A percentile compares a stretch with the other conserved stretches of the same genome.
Conservation (phyloP, 148 eudicot genomes). For the Dysphania ambrosioides region DNA sequence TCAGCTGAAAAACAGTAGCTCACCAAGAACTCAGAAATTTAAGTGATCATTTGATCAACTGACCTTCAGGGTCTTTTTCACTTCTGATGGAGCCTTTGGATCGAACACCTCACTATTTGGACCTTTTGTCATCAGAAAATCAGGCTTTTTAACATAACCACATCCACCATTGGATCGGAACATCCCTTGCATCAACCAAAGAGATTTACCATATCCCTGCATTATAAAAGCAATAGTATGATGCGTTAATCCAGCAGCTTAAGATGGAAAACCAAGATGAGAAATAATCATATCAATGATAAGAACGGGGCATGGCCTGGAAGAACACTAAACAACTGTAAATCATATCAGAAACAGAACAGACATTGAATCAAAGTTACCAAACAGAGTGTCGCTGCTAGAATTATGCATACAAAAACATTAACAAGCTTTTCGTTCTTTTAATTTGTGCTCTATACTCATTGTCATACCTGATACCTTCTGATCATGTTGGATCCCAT, state of each 20-base stretch:
- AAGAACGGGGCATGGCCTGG: no score
- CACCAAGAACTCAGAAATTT: background rate
- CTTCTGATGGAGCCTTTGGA: constrained; percentile 45
- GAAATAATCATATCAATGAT: background rate
- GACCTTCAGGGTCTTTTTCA: constrained; percentile 60
- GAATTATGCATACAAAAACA: background rate
- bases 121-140: constrained; percentile 49
- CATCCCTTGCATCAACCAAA: constrained; percentile 84
- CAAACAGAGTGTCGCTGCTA: background rate
- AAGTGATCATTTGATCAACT: background rate
- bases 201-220: constrained; percentile 73
- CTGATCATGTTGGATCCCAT: background rate
- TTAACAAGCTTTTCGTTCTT: background rate
- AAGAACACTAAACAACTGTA: background rate
- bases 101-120: constrained; percentile 53
- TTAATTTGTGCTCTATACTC: background rate
- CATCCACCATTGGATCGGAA: constrained; percentile 77
- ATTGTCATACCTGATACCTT: constrained; percentile 2
- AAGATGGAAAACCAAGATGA: background rate
- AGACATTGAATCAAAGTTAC: background rate
- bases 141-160: constrained; percentile 83
- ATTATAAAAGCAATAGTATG: background rate
- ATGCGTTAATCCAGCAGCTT: background rate
- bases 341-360: background rate
- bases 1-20: constrained; percentile 5